Conservation (phyloP, 2,329 filamentous ascomycete species). For the Fusarium abutilonis region DNA sequence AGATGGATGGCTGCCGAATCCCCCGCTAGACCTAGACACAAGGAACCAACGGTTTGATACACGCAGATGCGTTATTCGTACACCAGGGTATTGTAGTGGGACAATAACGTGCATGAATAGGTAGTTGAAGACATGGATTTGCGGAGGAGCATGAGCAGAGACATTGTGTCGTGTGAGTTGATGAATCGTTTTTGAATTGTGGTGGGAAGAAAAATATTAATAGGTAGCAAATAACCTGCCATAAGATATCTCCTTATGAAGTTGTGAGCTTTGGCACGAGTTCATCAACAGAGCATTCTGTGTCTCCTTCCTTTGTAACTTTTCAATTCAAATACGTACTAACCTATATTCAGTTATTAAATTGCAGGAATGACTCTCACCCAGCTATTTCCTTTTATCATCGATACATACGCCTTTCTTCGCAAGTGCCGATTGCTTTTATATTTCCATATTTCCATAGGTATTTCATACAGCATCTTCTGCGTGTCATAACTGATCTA, state of each 20-base stretch:
- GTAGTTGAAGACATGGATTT: not conserved
- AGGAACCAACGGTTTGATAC: slow-evolving; percentile 3
- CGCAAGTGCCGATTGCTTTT: too few relatives aligned
- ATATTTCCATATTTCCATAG: too few relatives aligned
- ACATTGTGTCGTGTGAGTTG: too few relatives aligned
- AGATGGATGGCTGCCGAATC: slow-evolving; percentile 2
- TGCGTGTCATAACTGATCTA: not conserved
- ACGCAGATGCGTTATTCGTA: not conserved
- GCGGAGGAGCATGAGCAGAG: too few relatives aligned
- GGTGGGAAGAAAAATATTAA: not conserved
- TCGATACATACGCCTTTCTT: not conserved
- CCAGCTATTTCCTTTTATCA: not conserved
- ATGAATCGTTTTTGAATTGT: not conserved
- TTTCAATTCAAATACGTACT: not conserved
- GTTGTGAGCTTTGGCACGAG: not conserved
- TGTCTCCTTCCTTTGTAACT: not conserved
- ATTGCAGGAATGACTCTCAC: not conserved
- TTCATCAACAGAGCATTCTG: not conserved
- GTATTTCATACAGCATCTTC: not conserved
- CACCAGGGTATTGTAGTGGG: not conserved
- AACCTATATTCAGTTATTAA: not conserved
- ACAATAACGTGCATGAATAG: not conserved
- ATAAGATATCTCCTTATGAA: not conserved
- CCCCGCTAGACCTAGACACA: not conserved
- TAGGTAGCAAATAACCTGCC: not conserved